These are phyloP conservation scores for Fraxinus dipetala DNA, from an alignment of 305 asterid species.

Conservation along the genomic window DNA sequence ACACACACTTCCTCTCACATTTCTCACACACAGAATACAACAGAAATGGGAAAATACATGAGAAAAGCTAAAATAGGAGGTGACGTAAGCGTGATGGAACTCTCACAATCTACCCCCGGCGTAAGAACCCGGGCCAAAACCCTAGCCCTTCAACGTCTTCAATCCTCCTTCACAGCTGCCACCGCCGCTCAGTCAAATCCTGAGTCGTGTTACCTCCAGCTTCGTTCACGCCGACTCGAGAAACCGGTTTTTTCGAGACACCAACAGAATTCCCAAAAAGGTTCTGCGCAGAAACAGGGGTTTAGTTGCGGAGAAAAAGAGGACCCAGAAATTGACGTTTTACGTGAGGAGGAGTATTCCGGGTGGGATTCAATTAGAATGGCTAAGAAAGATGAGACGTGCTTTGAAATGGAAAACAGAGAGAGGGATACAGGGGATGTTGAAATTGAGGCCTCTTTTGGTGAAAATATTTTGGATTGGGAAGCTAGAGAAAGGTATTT, in stretches of 20 bases:
- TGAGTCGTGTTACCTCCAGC: slow-evolving; percentile 51
- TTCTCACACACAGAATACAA: background rate
- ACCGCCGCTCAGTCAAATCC: slow-evolving; percentile 19
- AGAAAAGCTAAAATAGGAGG: slow-evolving; percentile 46
- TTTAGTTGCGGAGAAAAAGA: slow-evolving; percentile 8
- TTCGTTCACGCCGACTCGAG: slow-evolving; percentile 68
- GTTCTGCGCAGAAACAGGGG: slow-evolving; percentile 21
- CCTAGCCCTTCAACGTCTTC: slow-evolving; percentile 57
- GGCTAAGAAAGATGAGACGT: slow-evolving; percentile 22
- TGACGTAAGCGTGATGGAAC: slow-evolving; percentile 54
- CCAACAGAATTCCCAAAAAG: slow-evolving; percentile 23
- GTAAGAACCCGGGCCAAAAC: slow-evolving; percentile 77
- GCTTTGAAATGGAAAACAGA: slow-evolving; percentile 12
- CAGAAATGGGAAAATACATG: slow-evolving; percentile 55
- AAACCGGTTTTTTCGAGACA: slow-evolving; percentile 38
- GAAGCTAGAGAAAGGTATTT: slow-evolving; percentile 52
- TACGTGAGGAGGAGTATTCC: slow-evolving; percentile 9
- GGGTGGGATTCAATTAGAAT: slow-evolving; percentile 29
- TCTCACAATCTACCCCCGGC: slow-evolving; percentile 50
- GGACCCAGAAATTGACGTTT: slow-evolving; percentile 3
- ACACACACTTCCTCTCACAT: background rate
- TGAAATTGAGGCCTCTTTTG: slow-evolving; percentile 52
- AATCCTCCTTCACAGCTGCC: slow-evolving; percentile 20
- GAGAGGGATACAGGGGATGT: slow-evolving; percentile 34
- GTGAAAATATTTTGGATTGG: slow-evolving; percentile 49